Evolutionary conservation across 2,329 filamentous ascomycete genomes (phyloP).

Genomic region (Coniochaeta sp.): DNA sequence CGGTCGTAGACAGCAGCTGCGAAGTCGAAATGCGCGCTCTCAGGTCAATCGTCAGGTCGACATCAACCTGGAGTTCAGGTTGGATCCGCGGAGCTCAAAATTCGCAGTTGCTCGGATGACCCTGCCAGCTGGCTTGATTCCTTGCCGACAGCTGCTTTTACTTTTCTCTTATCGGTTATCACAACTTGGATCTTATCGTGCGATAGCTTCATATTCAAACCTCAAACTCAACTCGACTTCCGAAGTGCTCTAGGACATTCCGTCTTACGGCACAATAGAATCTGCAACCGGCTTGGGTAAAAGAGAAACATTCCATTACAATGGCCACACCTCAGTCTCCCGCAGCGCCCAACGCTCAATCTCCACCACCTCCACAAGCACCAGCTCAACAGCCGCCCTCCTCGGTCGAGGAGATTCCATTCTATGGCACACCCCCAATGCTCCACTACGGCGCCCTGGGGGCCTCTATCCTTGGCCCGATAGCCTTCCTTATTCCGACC

Average conservation of each 20-base stretch:
- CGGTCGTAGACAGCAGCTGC: background rate
- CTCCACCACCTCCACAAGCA: background rate
- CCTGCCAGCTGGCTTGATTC: background rate
- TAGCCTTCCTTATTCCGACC: slow-evolving; percentile 24
- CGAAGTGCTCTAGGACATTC: background rate
- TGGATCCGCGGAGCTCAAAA: background rate
- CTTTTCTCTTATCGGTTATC: background rate
- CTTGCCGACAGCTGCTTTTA: background rate
- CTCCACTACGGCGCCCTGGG: slow-evolving; percentile 41
- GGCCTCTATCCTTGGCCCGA: slow-evolving; percentile 37
- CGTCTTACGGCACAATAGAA: background rate
- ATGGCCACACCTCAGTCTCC: background rate
- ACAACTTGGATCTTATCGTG: background rate
- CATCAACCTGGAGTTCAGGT: background rate
- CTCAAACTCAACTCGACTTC: background rate
- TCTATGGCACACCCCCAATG: slow-evolving; percentile 19
- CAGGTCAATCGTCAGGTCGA: background rate
- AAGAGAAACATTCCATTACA: background rate
- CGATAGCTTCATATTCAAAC: background rate
- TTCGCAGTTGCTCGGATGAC: background rate
- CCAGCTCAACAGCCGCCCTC: slow-evolving; percentile 8
- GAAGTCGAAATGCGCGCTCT: background rate
- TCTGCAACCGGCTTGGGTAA: background rate
- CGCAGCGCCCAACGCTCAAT: background rate
- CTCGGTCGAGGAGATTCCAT: background rate